Base-by-base conservation (phyloP, 2,329 filamentous ascomycete species). In the Ascochyta rabiei region DNA sequence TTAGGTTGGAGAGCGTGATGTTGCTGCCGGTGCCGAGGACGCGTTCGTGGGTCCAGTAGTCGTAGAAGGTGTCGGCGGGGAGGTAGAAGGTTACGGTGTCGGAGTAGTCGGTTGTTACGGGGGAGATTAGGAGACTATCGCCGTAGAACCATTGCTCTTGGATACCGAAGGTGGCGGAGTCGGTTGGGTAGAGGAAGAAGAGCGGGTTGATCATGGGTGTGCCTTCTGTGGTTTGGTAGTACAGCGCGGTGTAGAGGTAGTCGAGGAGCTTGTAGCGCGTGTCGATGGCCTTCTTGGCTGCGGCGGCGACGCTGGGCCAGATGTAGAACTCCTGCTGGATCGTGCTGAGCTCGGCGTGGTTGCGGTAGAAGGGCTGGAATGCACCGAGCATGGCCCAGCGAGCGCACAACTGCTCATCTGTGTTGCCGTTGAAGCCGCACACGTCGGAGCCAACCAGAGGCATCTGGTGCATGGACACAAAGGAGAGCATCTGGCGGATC, bases 231-330 rank as follows among this genome's bases (percentile, higher is more conserved):
- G 80, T 82, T 70, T 90, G 84, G 52, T 77, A 75, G 68, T 86
- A 79, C 62, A 91, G 79, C 0, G 86, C 84, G 1, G 89, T 92
- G 79, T 93, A 93, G 56, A 90, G 81, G 76, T 93, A 93, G 66
- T 92, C 89, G 12, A 93, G 79, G n/a, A 93, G 79, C 28, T 84
- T 81, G 76, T 93, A 93, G n/a, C 90, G 83, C 42, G 86, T 86
- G 26, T 82, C 82, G 63, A 93, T 91, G 16, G 86, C 88, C 54
- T 84, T 87, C 50, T 82, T 82, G 0, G 88, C 88, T 0, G 88
- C 86, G 8, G 81, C 76, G 0, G 88, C 79, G 5, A 90, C 88
- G 1, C 78, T 74, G 0, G 79, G 76, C 86, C 88, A 92, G 40
- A 79, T 82, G 73, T 92, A 93, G 71, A 90, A 89, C 69, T 92